Conservation (phyloP, 148 eudicot genomes). For the Camellia lanceoleosa region DNA sequence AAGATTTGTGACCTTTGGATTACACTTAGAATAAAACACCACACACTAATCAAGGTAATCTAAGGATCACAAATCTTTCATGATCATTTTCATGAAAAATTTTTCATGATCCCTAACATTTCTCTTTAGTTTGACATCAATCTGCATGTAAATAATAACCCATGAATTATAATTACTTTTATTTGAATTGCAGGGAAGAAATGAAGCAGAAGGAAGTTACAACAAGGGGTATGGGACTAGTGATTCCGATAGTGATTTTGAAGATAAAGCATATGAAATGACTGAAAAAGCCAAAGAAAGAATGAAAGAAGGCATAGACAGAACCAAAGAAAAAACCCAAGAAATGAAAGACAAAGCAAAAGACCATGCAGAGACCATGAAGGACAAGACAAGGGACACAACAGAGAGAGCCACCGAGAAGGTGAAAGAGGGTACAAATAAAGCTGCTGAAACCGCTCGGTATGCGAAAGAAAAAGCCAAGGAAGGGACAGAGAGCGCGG, state of each 20-base stretch:
- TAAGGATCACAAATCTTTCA: too few relatives aligned
- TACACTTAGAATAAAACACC: too few relatives aligned
- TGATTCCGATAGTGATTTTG: conserved; percentile 25
- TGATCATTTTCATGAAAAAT: too few relatives aligned
- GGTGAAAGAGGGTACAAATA: conserved; percentile 27
- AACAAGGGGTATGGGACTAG: conserved; percentile 10
- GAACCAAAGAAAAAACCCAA: conserved; percentile 22
- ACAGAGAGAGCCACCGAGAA: conserved; percentile 19
- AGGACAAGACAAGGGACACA: conserved; percentile 15
- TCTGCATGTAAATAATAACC: too few relatives aligned
- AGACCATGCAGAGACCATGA: conserved; percentile 1
- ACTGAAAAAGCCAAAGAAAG: conserved; percentile 22
- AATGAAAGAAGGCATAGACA: conserved; percentile 15
- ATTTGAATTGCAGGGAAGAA: conserved; percentile 13
- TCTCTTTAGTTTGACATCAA: too few relatives aligned
- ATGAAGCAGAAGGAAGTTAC: conserved; percentile 18
- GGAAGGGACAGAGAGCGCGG: conserved; percentile 7
- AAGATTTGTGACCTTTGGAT: too few relatives aligned
- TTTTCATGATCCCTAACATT: too few relatives aligned
- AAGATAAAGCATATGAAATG: conserved; percentile 22
- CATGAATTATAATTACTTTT: background rate
- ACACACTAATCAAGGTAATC: too few relatives aligned
- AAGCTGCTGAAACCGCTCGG: conserved; percentile 18
- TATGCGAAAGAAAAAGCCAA: conserved; percentile 30
- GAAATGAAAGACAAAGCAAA: conserved; percentile 22